A percentile compares a stretch with the other conserved stretches of the same genome.
Conservation (phyloP, 768 basidiomycete species). For the Tricholoma bakamatsutake region DNA sequence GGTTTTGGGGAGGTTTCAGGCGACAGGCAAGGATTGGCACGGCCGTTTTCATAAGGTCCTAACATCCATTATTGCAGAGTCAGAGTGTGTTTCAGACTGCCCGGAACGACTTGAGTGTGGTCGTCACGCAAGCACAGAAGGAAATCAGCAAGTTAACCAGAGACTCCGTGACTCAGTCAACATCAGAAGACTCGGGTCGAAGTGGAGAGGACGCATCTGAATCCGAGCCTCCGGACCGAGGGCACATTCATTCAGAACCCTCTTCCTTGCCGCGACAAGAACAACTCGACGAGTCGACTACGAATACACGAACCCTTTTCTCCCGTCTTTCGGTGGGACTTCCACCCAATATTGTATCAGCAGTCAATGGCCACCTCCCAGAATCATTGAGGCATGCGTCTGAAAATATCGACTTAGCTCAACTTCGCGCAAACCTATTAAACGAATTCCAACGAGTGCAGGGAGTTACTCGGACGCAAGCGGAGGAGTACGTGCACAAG, state of each 20-base stretch:
- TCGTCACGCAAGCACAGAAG: conserved; percentile 75
- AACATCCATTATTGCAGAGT: conserved; percentile 40
- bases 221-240: conserved; percentile 4
- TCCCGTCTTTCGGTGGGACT: conserved; percentile 68
- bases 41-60: conserved; percentile 1
- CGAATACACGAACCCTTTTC: conserved; percentile 44
- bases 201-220: conserved; percentile 1
- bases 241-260: conserved; percentile 2
- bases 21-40: conserved; percentile 58
- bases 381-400: conserved; percentile 59
- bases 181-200: conserved; percentile 17
- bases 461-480: conserved; percentile 66
- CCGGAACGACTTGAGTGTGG: conserved; percentile 64
- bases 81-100: conserved; percentile 64
- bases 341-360: conserved; percentile 66
- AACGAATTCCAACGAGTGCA: conserved; percentile 70
- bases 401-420: conserved; percentile 60
- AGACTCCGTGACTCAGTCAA: conserved; percentile 15
- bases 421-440: conserved; percentile 57
- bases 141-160: conserved; percentile 59
- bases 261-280: conserved; percentile 10
- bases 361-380: conserved; percentile 63
- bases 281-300: conserved; percentile 17
- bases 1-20: conserved; percentile 89
- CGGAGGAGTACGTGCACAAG: conserved; percentile 81